Evolutionary conservation across 2,329 filamentous ascomycete genomes (phyloP), one percentile per base, ranked within the genome.

Genomic region (Sporothrix inflata): DNA sequence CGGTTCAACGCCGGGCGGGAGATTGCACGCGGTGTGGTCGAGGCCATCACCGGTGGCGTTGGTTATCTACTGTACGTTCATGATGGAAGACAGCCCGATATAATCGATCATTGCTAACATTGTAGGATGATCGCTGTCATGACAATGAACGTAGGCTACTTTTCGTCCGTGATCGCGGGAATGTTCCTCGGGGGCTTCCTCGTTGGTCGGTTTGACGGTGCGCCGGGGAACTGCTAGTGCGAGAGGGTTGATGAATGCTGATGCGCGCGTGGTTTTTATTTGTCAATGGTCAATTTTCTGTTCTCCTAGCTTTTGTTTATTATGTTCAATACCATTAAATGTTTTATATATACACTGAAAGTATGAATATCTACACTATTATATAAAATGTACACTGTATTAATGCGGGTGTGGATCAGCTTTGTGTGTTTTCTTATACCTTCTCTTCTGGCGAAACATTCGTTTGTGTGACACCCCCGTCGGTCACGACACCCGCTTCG

Each of bases 91-190:
- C 2, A 38, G 3, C 14, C 24, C 42, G n/a, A 57, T n/a, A 4
- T 34, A n/a, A n/a, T 5, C 6, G 3, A 16, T 5, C 8, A 3
- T 24, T 1, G 27, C 65, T 40, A n/a, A 69, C 47, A 27, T 4
- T 19, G 5, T 61, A 97, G 94, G 73, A 97, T 97, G 94, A 83
- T 97, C 83, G 93, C 92, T 19, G 92, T 97, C 78, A 97, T 94
- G 92, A 93, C 91, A 0, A 88, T 92, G 83, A 94, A 94, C 76
- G 86, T 94, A n/a, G 92, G 92, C 16, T 94, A 94, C 79, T 94
- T 94, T 79, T 80, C 92, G 57, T 92, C 91, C 0, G 85, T 94
- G 6, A 85, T 96, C 8, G 90, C 84, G 1, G 91, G 91, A 14
- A 34, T 69, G 47, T 69, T 69, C 34, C 30, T 69, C 5, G 47